Base-by-base conservation (phyloP, 345 rosid genomes). In the Salix purpurea region DNA sequence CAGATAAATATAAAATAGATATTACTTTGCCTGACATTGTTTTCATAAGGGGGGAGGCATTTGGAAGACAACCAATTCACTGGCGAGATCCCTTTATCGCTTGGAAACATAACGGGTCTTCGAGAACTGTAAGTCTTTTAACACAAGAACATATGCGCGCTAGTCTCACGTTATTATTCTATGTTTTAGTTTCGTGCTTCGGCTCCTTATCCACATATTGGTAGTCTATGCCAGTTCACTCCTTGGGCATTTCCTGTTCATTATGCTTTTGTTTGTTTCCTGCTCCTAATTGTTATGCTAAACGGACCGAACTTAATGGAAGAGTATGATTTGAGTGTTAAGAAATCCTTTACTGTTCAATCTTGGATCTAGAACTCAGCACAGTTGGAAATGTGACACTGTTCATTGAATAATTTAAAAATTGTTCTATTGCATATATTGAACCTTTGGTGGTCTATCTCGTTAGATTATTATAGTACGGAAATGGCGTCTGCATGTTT, bases 71-170 rank as follows among this genome's bases (percentile, higher is more conserved):
- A 93, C 69, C 86, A 76, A 32, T 83, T 91, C 76, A 79, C 69
- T 75, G 99, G 98, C 83, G 70, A 6, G 74, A 89, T 93, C 78
- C 93, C 95, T 60, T 6, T 88, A 16, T 88, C 91, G 37, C 82
- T 93, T 19, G 90, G 91, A 81, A 85, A 72, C 80, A 73, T 93
- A 65, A 77, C 37, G 36, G 69, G 78, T 76, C 84, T 93, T 82
- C 83, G 75, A 62, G 92, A 96, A 87, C 85, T 92, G 98, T 91
- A 86, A 92, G 99, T 83, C 77, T 40, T 60, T 40, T 78, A 65
- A 65, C 82, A 21, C 3, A 3, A 67, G 70, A 46, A 50, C 23
- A 46, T 79, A 67, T 67, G 72, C n/a, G n/a, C n/a, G n/a, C 85
- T 56, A 23, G 44, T 18, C 52, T 50, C 34, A 12, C 28, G 44